Evolutionary conservation across 2,329 filamentous ascomycete genomes (phyloP).

Genomic region (Stachybotrys chlorohalonatus): DNA sequence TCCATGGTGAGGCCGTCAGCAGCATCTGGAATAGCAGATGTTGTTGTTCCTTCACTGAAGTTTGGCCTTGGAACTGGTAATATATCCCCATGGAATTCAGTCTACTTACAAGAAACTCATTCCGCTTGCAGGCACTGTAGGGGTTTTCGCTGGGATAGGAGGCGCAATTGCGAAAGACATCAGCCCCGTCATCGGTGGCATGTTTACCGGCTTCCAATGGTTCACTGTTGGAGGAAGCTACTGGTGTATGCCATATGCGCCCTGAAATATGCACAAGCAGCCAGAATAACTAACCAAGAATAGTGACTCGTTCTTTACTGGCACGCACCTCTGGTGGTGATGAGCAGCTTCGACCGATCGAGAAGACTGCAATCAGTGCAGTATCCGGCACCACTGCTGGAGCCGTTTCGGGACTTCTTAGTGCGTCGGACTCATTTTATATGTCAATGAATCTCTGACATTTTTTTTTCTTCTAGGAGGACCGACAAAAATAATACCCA

Average conservation of each 20-base stretch:
- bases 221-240: constrained; percentile 69
- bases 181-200: constrained; percentile 60
- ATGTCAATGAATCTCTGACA: neutral
- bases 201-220: constrained; percentile 70
- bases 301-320: constrained; percentile 40
- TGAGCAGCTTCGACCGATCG: constrained; percentile 41
- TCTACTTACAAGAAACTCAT: constrained; percentile 7
- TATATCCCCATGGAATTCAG: constrained; percentile 1
- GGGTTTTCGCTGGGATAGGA: constrained; percentile 56
- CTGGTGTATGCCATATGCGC: constrained; percentile 47
- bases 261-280: neutral
- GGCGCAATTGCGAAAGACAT: constrained; percentile 62
- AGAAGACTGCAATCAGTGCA: constrained; percentile 59
- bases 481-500: constrained; percentile 14
- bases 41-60: constrained; percentile 44
- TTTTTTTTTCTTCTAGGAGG: neutral
- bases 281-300: constrained; percentile 4
- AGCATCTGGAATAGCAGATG: constrained; percentile 27
- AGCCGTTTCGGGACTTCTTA: constrained; percentile 45
- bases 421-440: constrained; percentile 26
- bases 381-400: constrained; percentile 63
- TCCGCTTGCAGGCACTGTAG: constrained; percentile 42
- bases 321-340: constrained; percentile 40
- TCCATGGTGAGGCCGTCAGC: too few relatives aligned
- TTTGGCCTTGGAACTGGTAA: constrained; percentile 52